phyloP scores from a whole-genome alignment of 2,329 filamentous ascomycete genomes.

The Thielaviopsis ethacetica region DNA sequence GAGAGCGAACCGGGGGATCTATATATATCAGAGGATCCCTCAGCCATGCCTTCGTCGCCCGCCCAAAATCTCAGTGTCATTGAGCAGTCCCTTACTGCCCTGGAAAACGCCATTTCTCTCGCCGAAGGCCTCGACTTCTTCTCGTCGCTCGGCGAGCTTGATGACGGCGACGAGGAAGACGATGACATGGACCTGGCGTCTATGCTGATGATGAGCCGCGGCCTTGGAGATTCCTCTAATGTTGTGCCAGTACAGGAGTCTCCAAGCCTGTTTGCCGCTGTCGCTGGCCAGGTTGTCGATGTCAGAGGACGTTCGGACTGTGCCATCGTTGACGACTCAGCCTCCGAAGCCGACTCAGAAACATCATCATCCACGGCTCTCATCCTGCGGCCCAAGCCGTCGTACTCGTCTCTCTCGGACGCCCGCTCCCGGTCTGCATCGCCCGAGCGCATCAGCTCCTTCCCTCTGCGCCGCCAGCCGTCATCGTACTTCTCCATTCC shows the following conservation, averaged over 20 bases:
- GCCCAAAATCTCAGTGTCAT: neutral
- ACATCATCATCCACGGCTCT: slow-evolving; percentile 8
- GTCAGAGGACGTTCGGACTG: neutral
- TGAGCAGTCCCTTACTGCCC: neutral
- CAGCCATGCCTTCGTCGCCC: neutral
- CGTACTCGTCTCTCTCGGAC: neutral
- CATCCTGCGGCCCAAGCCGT: slow-evolving; percentile 3
- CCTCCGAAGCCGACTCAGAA: slow-evolving; percentile 6
- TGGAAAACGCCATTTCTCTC: neutral
- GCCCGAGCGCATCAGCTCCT: neutral
- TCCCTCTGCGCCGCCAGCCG: neutral
- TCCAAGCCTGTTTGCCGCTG: neutral
- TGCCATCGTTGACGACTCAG: slow-evolving; percentile 9
- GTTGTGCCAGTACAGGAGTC: slow-evolving; percentile 3
- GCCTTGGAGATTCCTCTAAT: neutral
- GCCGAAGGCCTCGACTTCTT: neutral
- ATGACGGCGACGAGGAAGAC: neutral
- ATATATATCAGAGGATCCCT: neutral
- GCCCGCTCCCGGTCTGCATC: neutral
- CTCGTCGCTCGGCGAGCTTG: neutral
- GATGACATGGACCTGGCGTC: neutral
- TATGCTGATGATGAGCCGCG: neutral
- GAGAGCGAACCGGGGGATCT: neutral
- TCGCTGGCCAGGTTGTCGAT: neutral
- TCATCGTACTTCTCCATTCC: neutral